These are phyloP conservation scores for Ustilago lituana DNA, from an alignment of 1,284 basidiomycete species.

Conservation along the genomic window DNA sequence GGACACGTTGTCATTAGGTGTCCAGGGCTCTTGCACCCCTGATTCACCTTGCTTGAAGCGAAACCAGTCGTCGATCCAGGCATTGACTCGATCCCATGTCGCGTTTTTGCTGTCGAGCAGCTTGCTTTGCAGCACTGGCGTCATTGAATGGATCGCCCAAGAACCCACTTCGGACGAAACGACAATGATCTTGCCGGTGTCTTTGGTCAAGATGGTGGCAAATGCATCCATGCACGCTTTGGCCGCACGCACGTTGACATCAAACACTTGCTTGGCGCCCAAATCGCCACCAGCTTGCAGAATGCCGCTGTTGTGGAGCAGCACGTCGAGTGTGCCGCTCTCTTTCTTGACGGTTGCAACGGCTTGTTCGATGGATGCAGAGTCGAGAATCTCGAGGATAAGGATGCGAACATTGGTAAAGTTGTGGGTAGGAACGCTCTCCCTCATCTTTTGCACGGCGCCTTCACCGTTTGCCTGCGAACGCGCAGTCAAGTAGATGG, in stretches of 20 bases:
- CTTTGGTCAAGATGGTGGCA: slow-evolving; percentile 1
- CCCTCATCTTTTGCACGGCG: slow-evolving; percentile 20
- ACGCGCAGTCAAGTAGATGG: slow-evolving; percentile 15
- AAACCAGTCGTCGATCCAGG: slow-evolving; percentile 18
- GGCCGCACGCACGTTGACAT: slow-evolving; percentile 12
- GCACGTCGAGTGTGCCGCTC: slow-evolving; percentile 12
- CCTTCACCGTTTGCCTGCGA: slow-evolving; percentile 18
- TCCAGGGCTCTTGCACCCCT: slow-evolving; percentile 9
- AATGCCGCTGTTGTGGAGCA: slow-evolving; percentile 23
- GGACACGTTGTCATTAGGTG: not conserved
- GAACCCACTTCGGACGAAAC: slow-evolving; percentile 23
- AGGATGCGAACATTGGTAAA: slow-evolving; percentile 8
- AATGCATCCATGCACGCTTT: slow-evolving; percentile 9
- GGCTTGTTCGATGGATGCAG: slow-evolving; percentile 7
- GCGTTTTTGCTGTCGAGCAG: not conserved
- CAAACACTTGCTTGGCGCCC: not conserved
- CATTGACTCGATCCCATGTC: not conserved
- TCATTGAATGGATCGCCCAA: not conserved
- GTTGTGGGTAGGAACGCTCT: not conserved
- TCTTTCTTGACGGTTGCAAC: slow-evolving; percentile 5
- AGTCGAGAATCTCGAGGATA: slow-evolving; percentile 9
- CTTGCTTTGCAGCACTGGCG: not conserved
- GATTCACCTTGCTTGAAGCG: not conserved
- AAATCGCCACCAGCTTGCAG: not conserved
- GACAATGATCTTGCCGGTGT: slow-evolving; percentile 6